phyloP scores from a whole-genome alignment of 768 basidiomycete genomes.

The Termitomyces sp. region DNA sequence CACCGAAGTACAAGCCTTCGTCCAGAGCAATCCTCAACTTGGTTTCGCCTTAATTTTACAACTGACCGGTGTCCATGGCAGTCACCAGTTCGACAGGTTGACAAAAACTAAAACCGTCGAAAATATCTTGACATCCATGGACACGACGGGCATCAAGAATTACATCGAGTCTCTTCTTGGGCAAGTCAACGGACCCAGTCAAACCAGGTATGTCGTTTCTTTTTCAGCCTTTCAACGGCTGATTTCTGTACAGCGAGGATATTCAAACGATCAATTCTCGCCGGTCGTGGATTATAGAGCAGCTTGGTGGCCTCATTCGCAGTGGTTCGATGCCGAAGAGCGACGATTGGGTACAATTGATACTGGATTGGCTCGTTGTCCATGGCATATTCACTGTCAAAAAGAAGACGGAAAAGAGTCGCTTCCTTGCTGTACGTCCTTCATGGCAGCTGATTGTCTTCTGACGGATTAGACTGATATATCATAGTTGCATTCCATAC shows the following conservation, averaged over 20 bases:
- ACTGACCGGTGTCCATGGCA: slow-evolving; percentile 79
- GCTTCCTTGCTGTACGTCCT: slow-evolving; percentile 53
- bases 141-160: slow-evolving; percentile 65
- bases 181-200: slow-evolving; percentile 50
- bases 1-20: slow-evolving; percentile 68
- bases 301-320: slow-evolving; percentile 72
- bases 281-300: slow-evolving; percentile 83
- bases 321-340: slow-evolving; percentile 78
- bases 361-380: slow-evolving; percentile 80
- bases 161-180: slow-evolving; percentile 73
- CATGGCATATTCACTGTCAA: slow-evolving; percentile 78
- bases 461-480: not conserved
- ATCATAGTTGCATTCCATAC: slow-evolving; percentile 54
- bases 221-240: slow-evolving; percentile 3
- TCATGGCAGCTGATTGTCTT: not conserved
- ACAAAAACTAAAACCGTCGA: slow-evolving; percentile 94
- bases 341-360: slow-evolving; percentile 69
- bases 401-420: slow-evolving; percentile 69
- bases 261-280: slow-evolving; percentile 48
- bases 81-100: slow-evolving; percentile 85
- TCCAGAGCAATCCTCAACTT: slow-evolving; percentile 70
- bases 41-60: slow-evolving; percentile 86
- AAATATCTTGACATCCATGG: slow-evolving; percentile 72
- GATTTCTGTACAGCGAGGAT: slow-evolving; percentile 34
- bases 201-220: slow-evolving; percentile 34